A percentile compares a stretch with the other conserved stretches of the same genome.
These are phyloP conservation scores for Leptoxyphium fumago DNA, from an alignment of 2,329 filamentous ascomycete genomes.

Conservation along the genomic window DNA sequence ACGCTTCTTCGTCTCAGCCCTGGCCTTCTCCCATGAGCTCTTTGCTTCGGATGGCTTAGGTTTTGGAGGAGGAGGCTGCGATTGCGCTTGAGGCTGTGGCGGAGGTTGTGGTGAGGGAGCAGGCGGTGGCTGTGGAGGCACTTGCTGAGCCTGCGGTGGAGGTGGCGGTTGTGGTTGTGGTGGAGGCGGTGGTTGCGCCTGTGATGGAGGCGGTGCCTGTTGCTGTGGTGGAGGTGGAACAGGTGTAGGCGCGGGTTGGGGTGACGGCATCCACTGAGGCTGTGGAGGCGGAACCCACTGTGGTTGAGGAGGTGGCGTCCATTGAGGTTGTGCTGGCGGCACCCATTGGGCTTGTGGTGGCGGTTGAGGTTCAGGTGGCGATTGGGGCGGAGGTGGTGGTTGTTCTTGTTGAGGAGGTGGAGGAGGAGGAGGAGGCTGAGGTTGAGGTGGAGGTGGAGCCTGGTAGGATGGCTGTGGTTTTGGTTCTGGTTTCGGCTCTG, in stretches of 20 bases:
- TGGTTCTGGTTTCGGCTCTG: not conserved
- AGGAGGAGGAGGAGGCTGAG: constrained; percentile 2
- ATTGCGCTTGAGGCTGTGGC: constrained; percentile 3
- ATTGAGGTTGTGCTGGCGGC: constrained; percentile 1
- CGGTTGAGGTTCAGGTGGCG: constrained; percentile 3
- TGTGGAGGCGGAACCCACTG: not conserved
- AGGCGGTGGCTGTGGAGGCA: constrained; percentile 3
- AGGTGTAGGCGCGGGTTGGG: not conserved
- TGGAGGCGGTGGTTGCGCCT: constrained; percentile 4
- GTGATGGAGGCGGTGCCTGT: constrained; percentile 4
- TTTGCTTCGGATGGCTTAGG: constrained; percentile 9
- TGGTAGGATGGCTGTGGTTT: constrained; percentile 6
- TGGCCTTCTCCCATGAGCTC: constrained; percentile 48
- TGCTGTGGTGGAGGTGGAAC: not conserved
- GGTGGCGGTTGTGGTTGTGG: constrained; percentile 4
- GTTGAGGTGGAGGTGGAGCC: constrained; percentile 2
- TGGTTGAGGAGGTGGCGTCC: not conserved
- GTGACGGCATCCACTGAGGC: constrained; percentile 1
- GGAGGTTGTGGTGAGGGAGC: constrained; percentile 5
- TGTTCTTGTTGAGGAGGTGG: not conserved
- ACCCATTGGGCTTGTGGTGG: constrained; percentile 1
- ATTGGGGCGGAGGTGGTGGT: constrained; percentile 3
- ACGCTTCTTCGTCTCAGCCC: constrained; percentile 47
- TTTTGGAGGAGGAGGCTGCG: constrained; percentile 9
- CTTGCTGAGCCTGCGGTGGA: not conserved